Evolutionary conservation across 495 filamentous ascomycete species (phyloP).

Genomic region (Margaritispora aquatica): DNA sequence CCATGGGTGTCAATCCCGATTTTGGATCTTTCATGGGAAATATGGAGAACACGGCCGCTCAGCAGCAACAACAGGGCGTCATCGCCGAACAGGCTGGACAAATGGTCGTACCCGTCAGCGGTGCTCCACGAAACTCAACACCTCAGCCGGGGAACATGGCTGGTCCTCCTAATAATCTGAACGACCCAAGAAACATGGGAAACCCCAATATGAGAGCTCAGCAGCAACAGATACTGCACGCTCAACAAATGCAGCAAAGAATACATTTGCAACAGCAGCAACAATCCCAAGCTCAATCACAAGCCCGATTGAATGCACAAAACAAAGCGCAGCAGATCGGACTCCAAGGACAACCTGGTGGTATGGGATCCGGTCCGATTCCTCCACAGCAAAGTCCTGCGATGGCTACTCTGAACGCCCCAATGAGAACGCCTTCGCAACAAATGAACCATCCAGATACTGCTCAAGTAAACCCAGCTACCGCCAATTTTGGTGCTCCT

Average conservation of each 20-base stretch:
- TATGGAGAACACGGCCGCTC: constrained; percentile 42
- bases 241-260: constrained; percentile 26
- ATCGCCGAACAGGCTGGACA: constrained; percentile 42
- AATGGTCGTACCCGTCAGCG: constrained; percentile 40
- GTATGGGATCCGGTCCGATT: constrained; percentile 31
- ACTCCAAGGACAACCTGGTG: constrained; percentile 43
- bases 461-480: constrained; percentile 28
- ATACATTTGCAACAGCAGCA: background rate
- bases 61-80: constrained; percentile 30
- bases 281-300: constrained; percentile 18
- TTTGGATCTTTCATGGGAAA: constrained; percentile 30
- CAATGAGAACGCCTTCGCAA: constrained; percentile 35
- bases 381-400: constrained; percentile 44
- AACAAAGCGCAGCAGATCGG: constrained; percentile 26
- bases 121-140: constrained; percentile 24
- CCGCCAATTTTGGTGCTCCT: constrained; percentile 29
- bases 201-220: constrained; percentile 26
- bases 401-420: constrained; percentile 43
- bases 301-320: constrained; percentile 35
- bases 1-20: constrained; percentile 30
- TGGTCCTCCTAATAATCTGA: constrained; percentile 23
- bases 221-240: constrained; percentile 32
- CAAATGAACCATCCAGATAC: constrained; percentile 30
- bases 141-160: constrained; percentile 34
- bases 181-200: constrained; percentile 27